Base-by-base conservation (phyloP, 768 basidiomycete species). In the Xerocomellus intermedius region DNA sequence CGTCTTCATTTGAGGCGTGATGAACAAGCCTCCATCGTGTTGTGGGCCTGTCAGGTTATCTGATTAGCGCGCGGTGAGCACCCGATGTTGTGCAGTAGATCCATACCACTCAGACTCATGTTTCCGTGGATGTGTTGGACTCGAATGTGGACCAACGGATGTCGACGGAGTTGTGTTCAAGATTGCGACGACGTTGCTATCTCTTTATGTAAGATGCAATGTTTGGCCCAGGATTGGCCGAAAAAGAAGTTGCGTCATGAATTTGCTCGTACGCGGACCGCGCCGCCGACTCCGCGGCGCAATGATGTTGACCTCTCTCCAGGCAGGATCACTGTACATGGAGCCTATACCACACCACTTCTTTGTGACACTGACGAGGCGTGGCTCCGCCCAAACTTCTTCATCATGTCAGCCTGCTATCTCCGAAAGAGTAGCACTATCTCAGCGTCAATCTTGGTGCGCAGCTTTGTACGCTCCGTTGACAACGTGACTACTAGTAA, bases 1-100 rank as follows among this genome's bases (percentile, higher is more conserved):
- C 4, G 16, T 21, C n/a, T 35, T 38, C 66, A 72, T 70, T 33
- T 63, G 56, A n/a, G 58, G 50, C 3, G 70, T 69, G 38, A 70
- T 30, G 28, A 21, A 54, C 57, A 72, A 56, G 26, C 60, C 61
- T 16, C 69, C 69, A 19, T 64, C 62, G n/a, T 30, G 17, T 26
- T 49, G 19, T 36, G 21, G 21, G n/a, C 10, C 65, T 68, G 39
- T 39, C 24, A 16, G 17, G 37, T 28, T 35, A 26, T 62, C 12
- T 32, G 37, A 52, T 59, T 36, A 62, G 43, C 14, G 19, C 21
- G 9, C 36, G 0, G 12, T 5, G 7, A 5, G 10, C 8, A 3
- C 13, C 16, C 24, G 6, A 30, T 19, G 13, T 21, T 36, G 2
- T 30, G 28, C 14, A 37, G 14, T n/a, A 32, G 14, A 44, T 52